Evolutionary conservation across 2,329 filamentous ascomycete genomes (phyloP), one percentile per base, ranked within the genome.

Genomic region (Fusarium camptoceras): DNA sequence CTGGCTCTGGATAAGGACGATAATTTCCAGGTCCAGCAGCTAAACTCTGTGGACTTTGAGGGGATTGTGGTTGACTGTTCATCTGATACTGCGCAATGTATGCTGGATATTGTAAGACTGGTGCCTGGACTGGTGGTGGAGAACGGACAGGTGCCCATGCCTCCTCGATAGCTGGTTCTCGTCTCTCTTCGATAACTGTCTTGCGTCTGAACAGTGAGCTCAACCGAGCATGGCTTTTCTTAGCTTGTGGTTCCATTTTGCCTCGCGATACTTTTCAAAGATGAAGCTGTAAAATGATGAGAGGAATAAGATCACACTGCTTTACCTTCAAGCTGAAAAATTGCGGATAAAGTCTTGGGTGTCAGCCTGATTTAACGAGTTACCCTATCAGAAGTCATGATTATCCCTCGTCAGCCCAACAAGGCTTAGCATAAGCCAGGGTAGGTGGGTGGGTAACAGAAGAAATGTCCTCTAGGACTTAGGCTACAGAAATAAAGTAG

Each of bases 71-170:
- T n/a, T 41, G 34, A 8, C 31, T 41, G 25, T 28, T 53, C n/a
- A 53, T 27, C 24, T 53, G 49, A 22, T 53, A 53, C 14, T 53
- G 31, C 14, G 49, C 49, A n/a, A 53, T 53, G 8, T 53, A 53
- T 6, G 49, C 10, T 12, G 49, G 49, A 53, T 53, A 53, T 5
- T 53, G 30, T 27, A 25, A 11, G 10, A 53, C 49, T 53, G 49
- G 24, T 42, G 49, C 49, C 34, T 42, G 49, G 34, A 42, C 22
- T 5, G 49, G 24, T 16, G 31, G 34, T 6, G 34, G 34, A 37
- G 34, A 37, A 37, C 34, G 34, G 18, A 37, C 34, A n/a, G 34
- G 34, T n/a, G 34, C 34, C 34, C 34, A 37, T n/a, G 34, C 18
- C 34, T 37, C 34, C 10, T 37, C 34, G 12, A 37, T 37, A 42